Evolutionary conservation across 2,329 filamentous ascomycete species (phyloP), one percentile per base, ranked within the genome.

Genomic region (Chalaropsis ovoidea): DNA sequence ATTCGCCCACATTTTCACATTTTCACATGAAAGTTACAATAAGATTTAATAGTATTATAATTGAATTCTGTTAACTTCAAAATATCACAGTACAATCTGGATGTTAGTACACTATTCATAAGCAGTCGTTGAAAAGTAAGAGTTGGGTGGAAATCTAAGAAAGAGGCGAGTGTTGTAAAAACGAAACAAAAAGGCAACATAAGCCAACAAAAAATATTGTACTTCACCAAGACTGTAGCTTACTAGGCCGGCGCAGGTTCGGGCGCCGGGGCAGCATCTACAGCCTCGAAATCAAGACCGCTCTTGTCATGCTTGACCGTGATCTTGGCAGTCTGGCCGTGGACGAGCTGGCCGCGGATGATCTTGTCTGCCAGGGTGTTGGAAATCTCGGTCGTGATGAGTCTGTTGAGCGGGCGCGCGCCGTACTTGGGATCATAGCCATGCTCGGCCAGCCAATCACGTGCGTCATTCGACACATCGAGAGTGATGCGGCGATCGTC

Each of bases 361-460:
- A 99, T 95, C 77, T 87, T 88, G 72, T 96, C 92, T 0, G 94
- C 94, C 47, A 97, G 80, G 2, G 85, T 81, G 74, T 96, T 96
- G 67, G 89, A 87, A 70, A 99, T 90, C 76, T 96, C 86, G 72
- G 88, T 95, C 24, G 88, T 85, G 70, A 97, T 96, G 63, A 97
- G 81, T 45, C 94, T 82, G 75, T 97, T 96, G 41, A 97, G 80
- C 35, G 94, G 94, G 6, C 94, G 82, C 7, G 94, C 94, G 69
- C 94, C 94, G 73, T 90, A 97, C 71, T 86, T 87, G 24, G 93
- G 90, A 72, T 96, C 90, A 73, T 97, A 97, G 1, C 93, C 93
- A 69, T 86, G 84, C 69, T 94, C 88, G 49, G 90, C 91, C 5
- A 97, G 83, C 92, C 92, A 97, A 69, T 87, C 81, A 72, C 88